Conservation (phyloP, 2,329 filamentous ascomycete genomes). For the Talaromyces sp. region DNA sequence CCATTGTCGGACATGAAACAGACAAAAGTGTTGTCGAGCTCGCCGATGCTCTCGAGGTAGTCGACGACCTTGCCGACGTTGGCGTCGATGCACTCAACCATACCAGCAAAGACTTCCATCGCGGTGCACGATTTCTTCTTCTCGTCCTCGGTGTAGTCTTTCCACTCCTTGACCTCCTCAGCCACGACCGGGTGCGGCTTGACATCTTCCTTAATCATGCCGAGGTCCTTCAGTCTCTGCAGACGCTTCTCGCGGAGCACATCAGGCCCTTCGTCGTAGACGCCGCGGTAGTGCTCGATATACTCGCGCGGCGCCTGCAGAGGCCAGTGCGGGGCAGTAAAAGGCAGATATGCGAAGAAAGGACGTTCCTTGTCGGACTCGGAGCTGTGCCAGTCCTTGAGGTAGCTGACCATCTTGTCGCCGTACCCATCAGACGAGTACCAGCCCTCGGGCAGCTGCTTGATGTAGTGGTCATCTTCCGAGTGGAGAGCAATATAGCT, state of each 20-base stretch:
- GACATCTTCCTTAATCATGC: slow-evolving; percentile 49
- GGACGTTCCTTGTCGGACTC: slow-evolving; percentile 32
- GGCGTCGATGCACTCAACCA: slow-evolving; percentile 59
- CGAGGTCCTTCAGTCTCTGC: slow-evolving; percentile 53
- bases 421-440: slow-evolving; percentile 54
- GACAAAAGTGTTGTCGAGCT: slow-evolving; percentile 61
- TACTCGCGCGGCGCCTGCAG: slow-evolving; percentile 55
- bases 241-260: slow-evolving; percentile 52
- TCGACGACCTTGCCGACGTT: slow-evolving; percentile 58
- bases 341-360: slow-evolving; percentile 59
- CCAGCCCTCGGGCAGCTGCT: slow-evolving; percentile 47
- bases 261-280: slow-evolving; percentile 59
- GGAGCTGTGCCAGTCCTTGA: slow-evolving; percentile 45
- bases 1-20: slow-evolving; percentile 63
- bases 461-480: slow-evolving; percentile 41
- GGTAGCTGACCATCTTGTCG: slow-evolving; percentile 49
- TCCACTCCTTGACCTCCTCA: slow-evolving; percentile 43
- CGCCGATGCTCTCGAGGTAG: slow-evolving; percentile 52
- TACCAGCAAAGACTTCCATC: slow-evolving; percentile 61
- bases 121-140: slow-evolving; percentile 42
- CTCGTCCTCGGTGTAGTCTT: slow-evolving; percentile 32
- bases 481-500: slow-evolving; percentile 42
- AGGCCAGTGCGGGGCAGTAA: slow-evolving; percentile 62
- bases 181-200: slow-evolving; percentile 33
- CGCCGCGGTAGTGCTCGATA: slow-evolving; percentile 54